Percentiles rank a stretch among this genome's conserved stretches.
phyloP scores from a whole-genome alignment of 768 basidiomycete genomes.

The Psilocybe cyanescens region DNA sequence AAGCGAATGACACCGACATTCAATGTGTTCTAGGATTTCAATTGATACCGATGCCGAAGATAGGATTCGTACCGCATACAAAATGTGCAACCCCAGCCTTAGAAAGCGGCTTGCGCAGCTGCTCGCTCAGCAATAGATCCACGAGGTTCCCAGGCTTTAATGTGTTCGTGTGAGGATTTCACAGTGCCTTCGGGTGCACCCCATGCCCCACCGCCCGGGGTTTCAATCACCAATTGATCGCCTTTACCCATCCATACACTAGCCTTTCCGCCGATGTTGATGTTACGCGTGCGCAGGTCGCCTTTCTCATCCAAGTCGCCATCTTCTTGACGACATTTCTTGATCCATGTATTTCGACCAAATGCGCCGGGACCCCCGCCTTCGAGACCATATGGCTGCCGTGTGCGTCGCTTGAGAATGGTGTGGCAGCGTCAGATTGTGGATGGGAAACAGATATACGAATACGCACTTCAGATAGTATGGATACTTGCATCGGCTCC shows the following conservation, averaged over 20 bases:
- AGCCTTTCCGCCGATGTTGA: constrained; percentile 91
- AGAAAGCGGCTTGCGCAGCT: constrained; percentile 67
- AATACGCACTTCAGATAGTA: constrained; percentile 77
- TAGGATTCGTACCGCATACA: constrained; percentile 8
- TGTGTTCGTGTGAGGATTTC: constrained; percentile 35
- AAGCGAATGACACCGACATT: neutral
- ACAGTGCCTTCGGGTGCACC: constrained; percentile 45
- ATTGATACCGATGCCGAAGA: constrained; percentile 1
- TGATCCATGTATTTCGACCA: constrained; percentile 90
- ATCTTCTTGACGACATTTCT: constrained; percentile 65
- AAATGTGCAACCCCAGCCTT: constrained; percentile 5
- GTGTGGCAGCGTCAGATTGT: neutral
- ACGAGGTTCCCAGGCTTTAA: constrained; percentile 66
- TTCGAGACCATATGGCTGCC: constrained; percentile 85
- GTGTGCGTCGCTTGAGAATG: constrained; percentile 69
- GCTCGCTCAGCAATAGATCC: constrained; percentile 70
- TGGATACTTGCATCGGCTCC: constrained; percentile 84
- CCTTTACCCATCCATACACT: constrained; percentile 89
- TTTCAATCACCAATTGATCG: constrained; percentile 80
- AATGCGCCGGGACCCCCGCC: constrained; percentile 74
- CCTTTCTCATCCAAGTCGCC: constrained; percentile 60
- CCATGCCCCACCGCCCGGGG: constrained; percentile 93
- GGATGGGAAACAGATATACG: neutral
- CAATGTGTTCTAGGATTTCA: constrained; percentile 1
- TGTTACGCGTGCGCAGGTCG: constrained; percentile 46